These are phyloP conservation scores for Nemania bipapillata DNA, from an alignment of 2,329 filamentous ascomycete genomes.

Conservation along the genomic window DNA sequence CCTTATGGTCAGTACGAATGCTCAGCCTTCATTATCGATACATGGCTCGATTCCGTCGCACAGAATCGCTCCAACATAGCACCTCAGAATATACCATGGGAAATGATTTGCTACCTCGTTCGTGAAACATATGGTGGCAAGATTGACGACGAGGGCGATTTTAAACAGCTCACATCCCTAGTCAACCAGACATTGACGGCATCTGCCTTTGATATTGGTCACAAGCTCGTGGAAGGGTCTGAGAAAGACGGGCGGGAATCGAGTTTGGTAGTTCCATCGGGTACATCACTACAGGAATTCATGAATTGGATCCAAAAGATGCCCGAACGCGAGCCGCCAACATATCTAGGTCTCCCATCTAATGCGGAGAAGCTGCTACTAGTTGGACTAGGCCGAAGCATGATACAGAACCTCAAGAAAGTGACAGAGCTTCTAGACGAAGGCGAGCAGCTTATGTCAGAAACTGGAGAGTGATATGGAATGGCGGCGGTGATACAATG, in stretches of 20 bases:
- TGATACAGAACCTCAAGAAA: constrained; percentile 84
- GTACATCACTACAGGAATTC: constrained; percentile 86
- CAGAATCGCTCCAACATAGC: constrained; percentile 91
- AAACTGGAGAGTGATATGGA: constrained; percentile 54
- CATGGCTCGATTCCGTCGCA: constrained; percentile 86
- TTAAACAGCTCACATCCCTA: constrained; percentile 75
- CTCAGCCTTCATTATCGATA: constrained; percentile 93
- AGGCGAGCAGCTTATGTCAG: constrained; percentile 87
- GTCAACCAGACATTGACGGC: constrained; percentile 84
- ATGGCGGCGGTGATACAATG: not conserved
- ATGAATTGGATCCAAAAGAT: constrained; percentile 89
- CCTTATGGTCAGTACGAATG: constrained; percentile 81
- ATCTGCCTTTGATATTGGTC: constrained; percentile 88
- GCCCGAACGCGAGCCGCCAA: constrained; percentile 94
- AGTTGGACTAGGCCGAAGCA: constrained; percentile 84
- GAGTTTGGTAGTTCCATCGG: constrained; percentile 77
- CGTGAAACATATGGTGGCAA: constrained; percentile 98
- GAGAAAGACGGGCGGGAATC: constrained; percentile 66
- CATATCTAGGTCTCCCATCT: constrained; percentile 89
- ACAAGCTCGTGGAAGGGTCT: constrained; percentile 81
- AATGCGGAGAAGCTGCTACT: constrained; percentile 96
- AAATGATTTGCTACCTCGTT: constrained; percentile 89
- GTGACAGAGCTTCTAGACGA: constrained; percentile 92
- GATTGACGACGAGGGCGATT: constrained; percentile 91
- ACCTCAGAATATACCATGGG: constrained; percentile 93